Evolutionary conservation across 768 basidiomycete species (phyloP).

Genomic region (Phaeotremella skinneri): DNA sequence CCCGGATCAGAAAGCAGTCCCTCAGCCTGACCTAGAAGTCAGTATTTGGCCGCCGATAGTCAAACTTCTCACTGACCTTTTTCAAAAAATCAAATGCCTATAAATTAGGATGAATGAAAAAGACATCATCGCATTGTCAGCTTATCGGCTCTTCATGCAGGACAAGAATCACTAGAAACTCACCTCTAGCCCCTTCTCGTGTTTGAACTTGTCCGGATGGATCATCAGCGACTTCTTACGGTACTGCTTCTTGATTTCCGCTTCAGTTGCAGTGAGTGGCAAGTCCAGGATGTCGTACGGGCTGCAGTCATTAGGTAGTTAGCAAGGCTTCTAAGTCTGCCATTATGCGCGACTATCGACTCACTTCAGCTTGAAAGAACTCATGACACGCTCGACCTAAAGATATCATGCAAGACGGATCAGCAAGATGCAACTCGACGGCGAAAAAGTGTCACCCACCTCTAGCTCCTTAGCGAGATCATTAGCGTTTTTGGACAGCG

Average conservation of each 20-base stretch:
- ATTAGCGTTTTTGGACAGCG: conserved; percentile 32
- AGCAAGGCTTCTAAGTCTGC: neutral
- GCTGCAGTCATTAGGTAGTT: conserved; percentile 53
- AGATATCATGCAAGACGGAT: neutral
- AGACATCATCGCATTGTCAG: conserved; percentile 8
- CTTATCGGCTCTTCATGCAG: neutral
- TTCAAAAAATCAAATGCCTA: conserved; percentile 52
- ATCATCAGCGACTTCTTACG: conserved; percentile 62
- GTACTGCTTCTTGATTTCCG: conserved; percentile 81
- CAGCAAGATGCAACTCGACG: conserved; percentile 9
- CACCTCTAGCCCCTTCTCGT: conserved; percentile 54
- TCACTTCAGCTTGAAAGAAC: conserved; percentile 94
- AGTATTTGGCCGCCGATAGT: neutral
- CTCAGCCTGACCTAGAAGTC: conserved; percentile 41
- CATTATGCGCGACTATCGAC: conserved; percentile 34
- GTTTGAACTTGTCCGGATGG: conserved; percentile 95
- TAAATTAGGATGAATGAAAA: neutral
- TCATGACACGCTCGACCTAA: conserved; percentile 74
- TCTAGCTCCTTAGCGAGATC: conserved; percentile 39
- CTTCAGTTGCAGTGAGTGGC: conserved; percentile 58
- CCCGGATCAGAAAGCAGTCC: conserved; percentile 37
- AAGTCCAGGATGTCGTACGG: conserved; percentile 93
- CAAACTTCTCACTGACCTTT: conserved; percentile 40
- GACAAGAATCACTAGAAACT: conserved; percentile 12
- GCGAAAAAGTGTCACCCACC: conserved; percentile 25